Evolutionary conservation across 176 grass and related monocot genomes (phyloP), one percentile per base, ranked within the genome.

Genomic region (Chrysopogon serrulatus): DNA sequence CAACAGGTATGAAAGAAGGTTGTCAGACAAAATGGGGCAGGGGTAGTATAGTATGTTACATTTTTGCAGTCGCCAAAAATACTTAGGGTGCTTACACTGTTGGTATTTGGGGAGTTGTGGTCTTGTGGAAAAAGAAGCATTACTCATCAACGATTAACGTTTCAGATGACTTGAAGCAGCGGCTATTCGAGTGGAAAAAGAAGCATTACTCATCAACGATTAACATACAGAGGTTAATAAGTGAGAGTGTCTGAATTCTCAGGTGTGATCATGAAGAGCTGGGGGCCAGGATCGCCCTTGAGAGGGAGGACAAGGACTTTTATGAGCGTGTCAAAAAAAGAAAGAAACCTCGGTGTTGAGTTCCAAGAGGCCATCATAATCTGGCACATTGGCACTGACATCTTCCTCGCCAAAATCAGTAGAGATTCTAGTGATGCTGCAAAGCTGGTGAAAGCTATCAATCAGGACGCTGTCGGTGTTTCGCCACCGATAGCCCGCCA

Each of bases 31-130:
- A 26, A 12, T 81, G 65, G 79, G 65, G 33, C 79, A n/a, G n/a
- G n/a, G n/a, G n/a, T n/a, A 81, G 34, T 81, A 69, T 2, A 81
- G 68, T 47, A 81, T 81, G 79, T 30, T 81, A 49, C 33, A 81
- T 21, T 37, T 28, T 2, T 70, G 33, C 33, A 57, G 65, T 30
- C 23, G 45, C 6, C 47, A 21, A 2, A n/a, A n/a, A n/a, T n/a
- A n/a, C n/a, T n/a, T 5, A 42, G 33, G 24, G 0, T 84, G 26
- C 45, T 48, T 0, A 6, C 8, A 2, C 23, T 56, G 34, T 2
- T 68, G 18, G 82, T 61, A 16, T 51, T 77, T 4, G 6, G 23
- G 3, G 34, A 68, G 24, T n/a, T n/a, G n/a, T n/a, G n/a, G n/a
- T n/a, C n/a, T 57, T 24, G 63, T 76, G 63, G 82, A 57, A 56